Base-by-base conservation (phyloP, 257 asterid genomes). In the Solanum paucissectum region DNA sequence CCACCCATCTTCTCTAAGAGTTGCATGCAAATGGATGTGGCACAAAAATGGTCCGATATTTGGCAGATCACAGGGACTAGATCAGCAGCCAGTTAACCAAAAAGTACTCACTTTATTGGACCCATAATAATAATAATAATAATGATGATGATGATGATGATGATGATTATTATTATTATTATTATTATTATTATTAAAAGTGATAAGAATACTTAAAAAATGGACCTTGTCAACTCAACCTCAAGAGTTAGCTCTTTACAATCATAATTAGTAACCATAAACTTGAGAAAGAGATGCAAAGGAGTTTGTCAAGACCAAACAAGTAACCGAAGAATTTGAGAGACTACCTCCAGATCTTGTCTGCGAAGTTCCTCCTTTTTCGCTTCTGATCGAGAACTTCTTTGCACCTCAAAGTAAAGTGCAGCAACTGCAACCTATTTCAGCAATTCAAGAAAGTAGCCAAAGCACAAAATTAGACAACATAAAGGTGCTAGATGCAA, bases 351-450 rank as follows among this genome's bases (percentile, higher is more conserved):
- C 89, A 97, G 66, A 88, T 97, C 98, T 84, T 92, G 92, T 88
- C 74, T 93, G 76, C 98, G 98, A 46, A 91, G 60, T 88, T 94
- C 99, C 93, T 97, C 98, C 91, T 97, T 95, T 89, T 90, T 95
- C 40, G 99, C 98, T 93, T 97, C 98, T 88, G 98, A 95, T 81
- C 98, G 93, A 87, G 98, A 81, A 90, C 89, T 95, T 93, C 99
- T 93, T 91, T 95, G 99, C 92, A 92, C 94, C 94, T 97, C 99
- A 92, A 97, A 95, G 74, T 86, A 87, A 87, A 95, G 90, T 32
- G 95, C 99, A 91, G 92, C 98, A 72, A 93, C 98, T 87, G 93
- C 99, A 88, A 97, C 99, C 98, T 95, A 88, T 88, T 90, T 86
- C 88, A 76, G 55, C 36, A 49, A 62, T 60, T 74, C 37, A 36